Evolutionary conservation across 2,329 filamentous ascomycete genomes (phyloP), one percentile per base, ranked within the genome.

Genomic region (Colletotrichum siamense): DNA sequence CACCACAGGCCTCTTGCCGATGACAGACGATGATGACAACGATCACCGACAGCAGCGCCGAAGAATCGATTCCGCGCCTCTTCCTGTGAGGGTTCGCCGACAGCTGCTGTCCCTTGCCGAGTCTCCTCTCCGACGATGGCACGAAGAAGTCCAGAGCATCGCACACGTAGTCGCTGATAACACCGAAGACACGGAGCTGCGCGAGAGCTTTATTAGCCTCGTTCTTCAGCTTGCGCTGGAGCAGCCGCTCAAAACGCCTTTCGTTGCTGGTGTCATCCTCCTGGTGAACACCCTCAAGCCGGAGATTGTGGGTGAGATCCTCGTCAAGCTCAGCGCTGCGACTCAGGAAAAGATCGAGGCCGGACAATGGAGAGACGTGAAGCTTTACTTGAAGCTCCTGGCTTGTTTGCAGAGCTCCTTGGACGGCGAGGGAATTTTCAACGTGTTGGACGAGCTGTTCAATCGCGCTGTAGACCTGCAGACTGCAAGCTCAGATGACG

Each of bases 171-270:
- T 98, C 18, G 90, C 93, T 36, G 95, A 98, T 61, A 94, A 98
- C 84, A 94, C 94, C 82, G 96, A 98, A n/a, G 94, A 98, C 82
- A 92, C 94, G 79, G 94, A 96, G 79, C 87, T 98, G 71, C 93
- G 93, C 79, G 90, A 89, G 36, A 92, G 90, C 67, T 98, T 98
- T 83, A 88, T 95, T 79, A 91, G 94, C 73, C 90, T 98, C 34
- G 88, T 93, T 9, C 87, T 96, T 75, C 95, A 96, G 85, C 89
- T 99, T 79, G 90, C 94, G 59, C 84, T 95, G 44, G 97, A 99
- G 86, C 97, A 99, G 86, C 97, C 97, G 2, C 94, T 99, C 85
- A 99, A 99, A 89, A 98, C 96, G n/a, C 96, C 97, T 0, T 99
- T 98, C 83, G 91, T 98, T 49, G 96, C 96, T 12, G 95, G 95